Conservation (phyloP, 805 yeast genomes). For the Saccharomycopsis olivae region DNA sequence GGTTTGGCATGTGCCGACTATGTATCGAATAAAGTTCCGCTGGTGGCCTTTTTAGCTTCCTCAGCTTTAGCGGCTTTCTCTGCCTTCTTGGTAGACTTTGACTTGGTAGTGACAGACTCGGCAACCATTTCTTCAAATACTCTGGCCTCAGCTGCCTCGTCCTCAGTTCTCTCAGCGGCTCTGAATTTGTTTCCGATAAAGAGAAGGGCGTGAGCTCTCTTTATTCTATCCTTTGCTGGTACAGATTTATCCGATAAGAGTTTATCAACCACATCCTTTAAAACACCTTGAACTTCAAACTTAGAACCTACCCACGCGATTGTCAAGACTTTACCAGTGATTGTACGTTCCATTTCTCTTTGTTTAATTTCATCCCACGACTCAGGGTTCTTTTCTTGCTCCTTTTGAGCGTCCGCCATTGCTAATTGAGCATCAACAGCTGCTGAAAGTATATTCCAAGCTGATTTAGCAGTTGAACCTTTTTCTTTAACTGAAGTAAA, state of each 20-base stretch:
- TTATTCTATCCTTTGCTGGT: conserved; percentile 48
- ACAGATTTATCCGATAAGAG: conserved; percentile 61
- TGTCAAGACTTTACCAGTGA: conserved; percentile 83
- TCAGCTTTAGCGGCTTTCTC: conserved; percentile 13
- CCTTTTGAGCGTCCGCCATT: conserved; percentile 61
- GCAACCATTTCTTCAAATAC: conserved; percentile 89
- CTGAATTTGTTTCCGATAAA: conserved; percentile 63
- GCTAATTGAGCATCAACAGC: conserved; percentile 83
- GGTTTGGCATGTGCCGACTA: too few relatives aligned
- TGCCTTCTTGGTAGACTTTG: conserved; percentile 35
- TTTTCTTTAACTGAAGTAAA: conserved; percentile 75
- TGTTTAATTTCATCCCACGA: conserved; percentile 47
- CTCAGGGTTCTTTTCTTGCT: conserved; percentile 45
- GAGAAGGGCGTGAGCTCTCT: conserved; percentile 71
- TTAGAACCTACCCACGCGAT: conserved; percentile 95
- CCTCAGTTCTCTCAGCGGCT: conserved; percentile 60
- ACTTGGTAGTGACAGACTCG: conserved; percentile 59
- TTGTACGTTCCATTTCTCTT: conserved; percentile 68
- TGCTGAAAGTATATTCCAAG: conserved; percentile 68
- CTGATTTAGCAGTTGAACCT: conserved; percentile 73
- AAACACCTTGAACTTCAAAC: conserved; percentile 71
- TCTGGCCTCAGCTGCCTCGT: conserved; percentile 86
- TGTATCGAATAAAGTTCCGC: conserved; percentile 11
- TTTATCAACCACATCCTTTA: conserved; percentile 72
- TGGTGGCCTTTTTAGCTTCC: conserved; percentile 14